Base-by-base conservation (phyloP, 1,284 basidiomycete species). In the Trametes versicolor region DNA sequence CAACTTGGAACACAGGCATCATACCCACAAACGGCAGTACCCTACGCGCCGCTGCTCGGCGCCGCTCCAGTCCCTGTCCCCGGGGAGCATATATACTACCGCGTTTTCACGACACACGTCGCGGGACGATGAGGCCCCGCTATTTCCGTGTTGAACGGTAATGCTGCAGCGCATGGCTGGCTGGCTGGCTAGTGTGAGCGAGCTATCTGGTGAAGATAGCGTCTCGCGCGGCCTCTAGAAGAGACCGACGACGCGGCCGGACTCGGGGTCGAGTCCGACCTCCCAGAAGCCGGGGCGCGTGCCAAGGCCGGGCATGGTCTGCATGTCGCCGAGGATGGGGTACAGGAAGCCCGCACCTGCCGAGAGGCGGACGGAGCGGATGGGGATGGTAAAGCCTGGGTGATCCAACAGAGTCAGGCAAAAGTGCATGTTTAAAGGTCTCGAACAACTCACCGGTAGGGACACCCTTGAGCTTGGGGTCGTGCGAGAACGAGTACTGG, bases 321-420 rank as follows among this genome's bases (percentile, higher is more conserved):
- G 93, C 94, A 97, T 97, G 78, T 96, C 94, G 56, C 95, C 95
- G 41, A 96, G 87, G 68, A 99, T 88, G 43, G 97, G 97, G 80
- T 98, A 98, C 69, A 99, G 82, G 87, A 99, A 98, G 37, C 95
- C 94, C 58, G 97, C 97, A 52, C 97, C 98, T 6, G 96, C 97
- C 15, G 94, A 94, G 27, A 98, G 83, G 63, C 94, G 86, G 58
- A 98, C 94, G 65, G 91, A 89, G 49, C 95, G 90, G 75, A 99
- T 97, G 10, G 97, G 97, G 64, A 99, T 84, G 7, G 91, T 97
- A 82, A 99, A 99, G 43, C 94, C 93, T 87, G 55, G 29, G 29
- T 36, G 12, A 47, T 49, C 62, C 34, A 36, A 65, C 37, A 37
- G 6, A 17, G 27, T 56, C 27, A 60, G 8, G 12, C 37, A 25